Percentiles rank a stretch among this genome's conserved stretches.
Evolutionary conservation across 257 asterid genomes (phyloP).

Genomic region (Solanum appendiculatum): DNA sequence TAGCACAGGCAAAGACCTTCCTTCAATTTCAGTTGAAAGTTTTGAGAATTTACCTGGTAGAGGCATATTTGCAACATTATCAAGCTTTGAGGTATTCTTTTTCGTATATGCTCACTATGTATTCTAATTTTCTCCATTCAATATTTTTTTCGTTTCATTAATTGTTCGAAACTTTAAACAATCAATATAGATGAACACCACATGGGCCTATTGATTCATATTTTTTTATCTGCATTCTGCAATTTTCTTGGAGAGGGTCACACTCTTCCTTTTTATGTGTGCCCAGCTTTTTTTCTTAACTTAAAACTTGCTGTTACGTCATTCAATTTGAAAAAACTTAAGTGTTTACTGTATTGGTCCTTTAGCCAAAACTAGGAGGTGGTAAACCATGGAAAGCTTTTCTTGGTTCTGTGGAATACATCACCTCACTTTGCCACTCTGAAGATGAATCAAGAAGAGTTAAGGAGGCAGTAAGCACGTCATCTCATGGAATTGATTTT

Average conservation of each 20-base stretch:
- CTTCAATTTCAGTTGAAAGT: conserved; percentile 77
- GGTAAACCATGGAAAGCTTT: conserved; percentile 76
- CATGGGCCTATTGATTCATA: background rate
- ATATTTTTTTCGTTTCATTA: background rate
- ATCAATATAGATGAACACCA: background rate
- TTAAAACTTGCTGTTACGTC: background rate
- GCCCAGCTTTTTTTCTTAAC: background rate
- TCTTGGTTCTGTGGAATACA: conserved; percentile 91
- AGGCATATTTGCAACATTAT: conserved; percentile 82
- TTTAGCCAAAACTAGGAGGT: conserved; percentile 83
- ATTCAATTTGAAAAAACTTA: conserved; percentile 9
- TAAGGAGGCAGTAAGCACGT: conserved; percentile 64
- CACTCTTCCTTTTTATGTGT: background rate
- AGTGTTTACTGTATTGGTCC: conserved; percentile 6
- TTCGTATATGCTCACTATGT: background rate
- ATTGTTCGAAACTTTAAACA: background rate
- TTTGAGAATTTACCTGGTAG: conserved; percentile 95
- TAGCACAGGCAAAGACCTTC: conserved; percentile 89
- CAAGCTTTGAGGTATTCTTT: conserved; percentile 63
- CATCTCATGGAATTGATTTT: conserved; percentile 68
- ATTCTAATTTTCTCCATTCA: background rate
- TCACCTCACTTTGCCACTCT: conserved; percentile 67
- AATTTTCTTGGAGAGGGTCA: background rate
- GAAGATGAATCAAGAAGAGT: conserved; percentile 62
- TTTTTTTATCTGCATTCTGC: background rate